phyloP scores from a whole-genome alignment of 2,329 filamentous ascomycete species.

The Rhinocladiella mackenziei region DNA sequence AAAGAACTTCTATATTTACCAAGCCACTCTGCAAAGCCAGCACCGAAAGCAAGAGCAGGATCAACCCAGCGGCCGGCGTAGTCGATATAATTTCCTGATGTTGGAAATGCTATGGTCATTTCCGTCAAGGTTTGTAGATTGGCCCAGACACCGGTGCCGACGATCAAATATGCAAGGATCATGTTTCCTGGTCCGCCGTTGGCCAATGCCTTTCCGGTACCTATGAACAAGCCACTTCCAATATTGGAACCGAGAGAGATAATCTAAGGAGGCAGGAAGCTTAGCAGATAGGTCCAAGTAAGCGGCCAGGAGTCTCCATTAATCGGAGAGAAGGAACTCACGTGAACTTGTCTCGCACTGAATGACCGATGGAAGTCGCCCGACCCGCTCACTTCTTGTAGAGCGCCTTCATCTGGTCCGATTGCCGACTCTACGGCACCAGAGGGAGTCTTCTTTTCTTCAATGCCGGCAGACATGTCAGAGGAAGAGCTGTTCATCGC shows the following conservation, averaged over 20 bases:
- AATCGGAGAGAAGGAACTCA: not conserved
- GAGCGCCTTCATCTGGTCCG: no score
- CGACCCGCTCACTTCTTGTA: no score
- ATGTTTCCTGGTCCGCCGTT: constrained; percentile 35
- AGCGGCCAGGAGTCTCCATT: not conserved
- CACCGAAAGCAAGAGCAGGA: constrained; percentile 39
- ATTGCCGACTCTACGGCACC: no score
- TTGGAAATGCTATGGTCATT: constrained; percentile 40
- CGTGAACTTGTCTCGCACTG: not conserved
- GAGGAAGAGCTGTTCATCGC: no score
- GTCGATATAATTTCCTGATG: constrained; percentile 39
- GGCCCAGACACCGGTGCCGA: constrained; percentile 34
- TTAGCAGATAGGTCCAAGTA: no score
- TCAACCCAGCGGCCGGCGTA: constrained; percentile 40
- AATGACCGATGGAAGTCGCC: no score
- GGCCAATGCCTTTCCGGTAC: constrained; percentile 31
- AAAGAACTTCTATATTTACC: constrained; percentile 6
- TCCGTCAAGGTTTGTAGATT: constrained; percentile 34
- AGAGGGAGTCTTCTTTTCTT: no score
- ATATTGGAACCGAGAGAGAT: constrained; percentile 30
- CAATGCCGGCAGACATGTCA: no score
- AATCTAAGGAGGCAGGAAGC: constrained; percentile 9
- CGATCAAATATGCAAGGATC: constrained; percentile 35
- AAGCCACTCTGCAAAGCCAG: constrained; percentile 30
- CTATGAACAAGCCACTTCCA: constrained; percentile 37